Conservation (phyloP, 306 rosid genomes). For the Malus orientalis region DNA sequence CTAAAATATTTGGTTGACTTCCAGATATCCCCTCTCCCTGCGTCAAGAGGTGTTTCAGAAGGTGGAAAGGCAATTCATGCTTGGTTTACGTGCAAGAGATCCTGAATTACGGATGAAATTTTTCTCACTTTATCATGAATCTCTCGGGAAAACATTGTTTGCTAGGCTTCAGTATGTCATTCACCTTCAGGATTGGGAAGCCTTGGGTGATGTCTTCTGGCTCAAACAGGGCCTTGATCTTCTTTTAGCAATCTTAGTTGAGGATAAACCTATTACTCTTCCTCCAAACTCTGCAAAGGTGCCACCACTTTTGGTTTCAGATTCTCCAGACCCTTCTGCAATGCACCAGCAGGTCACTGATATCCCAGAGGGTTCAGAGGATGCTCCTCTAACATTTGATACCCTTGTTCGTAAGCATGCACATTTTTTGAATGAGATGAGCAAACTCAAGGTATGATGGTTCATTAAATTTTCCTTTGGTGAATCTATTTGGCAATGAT, state of each 20-base stretch:
- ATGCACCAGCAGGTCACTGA: slow-evolving; percentile 67
- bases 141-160: slow-evolving; percentile 73
- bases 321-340: slow-evolving; percentile 62
- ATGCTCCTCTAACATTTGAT: slow-evolving; percentile 76
- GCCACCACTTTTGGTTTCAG: slow-evolving; percentile 61
- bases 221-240: slow-evolving; percentile 99
- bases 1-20: slow-evolving; percentile 19
- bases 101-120: slow-evolving; percentile 85
- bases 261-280: slow-evolving; percentile 85
- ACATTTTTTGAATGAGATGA: slow-evolving; percentile 74
- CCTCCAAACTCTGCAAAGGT: slow-evolving; percentile 98
- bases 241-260: slow-evolving; percentile 87
- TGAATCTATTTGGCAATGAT: neutral
- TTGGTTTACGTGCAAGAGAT: slow-evolving; percentile 91
- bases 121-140: slow-evolving; percentile 79
- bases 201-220: slow-evolving; percentile 96
- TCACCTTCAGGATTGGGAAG: slow-evolving; percentile 91
- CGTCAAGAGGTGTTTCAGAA: slow-evolving; percentile 91
- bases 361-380: slow-evolving; percentile 64
- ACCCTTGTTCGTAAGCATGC: slow-evolving; percentile 76
- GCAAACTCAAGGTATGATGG: slow-evolving; percentile 81
- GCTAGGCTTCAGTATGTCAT: slow-evolving; percentile 82
- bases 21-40: slow-evolving; percentile 52
- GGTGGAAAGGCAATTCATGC: slow-evolving; percentile 93
- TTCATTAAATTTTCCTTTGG: neutral